These are phyloP conservation scores for Helianthus tuberosus DNA, from an alignment of 129 eudicot genomes.

Conservation along the genomic window DNA sequence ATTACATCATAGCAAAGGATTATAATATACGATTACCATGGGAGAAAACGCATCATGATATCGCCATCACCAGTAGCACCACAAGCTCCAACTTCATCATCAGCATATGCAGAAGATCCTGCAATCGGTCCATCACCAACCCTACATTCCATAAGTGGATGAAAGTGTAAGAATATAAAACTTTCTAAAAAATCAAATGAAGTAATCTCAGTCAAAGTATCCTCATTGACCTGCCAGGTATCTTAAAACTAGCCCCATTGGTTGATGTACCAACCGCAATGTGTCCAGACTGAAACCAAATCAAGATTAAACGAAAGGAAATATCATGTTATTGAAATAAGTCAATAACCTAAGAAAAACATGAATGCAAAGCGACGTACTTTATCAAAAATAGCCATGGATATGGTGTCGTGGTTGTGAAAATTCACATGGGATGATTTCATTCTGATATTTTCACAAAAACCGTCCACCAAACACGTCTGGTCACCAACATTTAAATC, in stretches of 20 bases:
- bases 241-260: conserved; percentile 91
- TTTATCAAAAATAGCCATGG: conserved; percentile 91
- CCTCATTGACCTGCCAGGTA: conserved; percentile 78
- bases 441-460: conserved; percentile 15
- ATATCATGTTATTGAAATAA: not conserved
- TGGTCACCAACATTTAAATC: conserved; percentile 17
- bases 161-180: not conserved
- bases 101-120: conserved; percentile 94
- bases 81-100: conserved; percentile 93
- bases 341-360: conserved; percentile 11
- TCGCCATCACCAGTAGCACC: conserved; percentile 99
- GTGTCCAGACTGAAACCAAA: conserved; percentile 66
- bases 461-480: conserved; percentile 37
- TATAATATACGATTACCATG: conserved; percentile 57
- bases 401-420: conserved; percentile 87
- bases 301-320: not conserved
- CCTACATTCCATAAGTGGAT: conserved; percentile 41
- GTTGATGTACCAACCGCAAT: conserved; percentile 98
- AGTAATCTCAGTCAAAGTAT: conserved; percentile 7
- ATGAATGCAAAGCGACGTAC: conserved; percentile 34
- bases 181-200: not conserved
- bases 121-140: conserved; percentile 98
- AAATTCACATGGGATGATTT: conserved; percentile 39
- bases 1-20: not conserved
- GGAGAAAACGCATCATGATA: conserved; percentile 98